Percentiles rank a stretch among this genome's conserved stretches.
Evolutionary conservation across 1,139 yeast genomes (phyloP).

Genomic region (Hyphopichia burtonii): DNA sequence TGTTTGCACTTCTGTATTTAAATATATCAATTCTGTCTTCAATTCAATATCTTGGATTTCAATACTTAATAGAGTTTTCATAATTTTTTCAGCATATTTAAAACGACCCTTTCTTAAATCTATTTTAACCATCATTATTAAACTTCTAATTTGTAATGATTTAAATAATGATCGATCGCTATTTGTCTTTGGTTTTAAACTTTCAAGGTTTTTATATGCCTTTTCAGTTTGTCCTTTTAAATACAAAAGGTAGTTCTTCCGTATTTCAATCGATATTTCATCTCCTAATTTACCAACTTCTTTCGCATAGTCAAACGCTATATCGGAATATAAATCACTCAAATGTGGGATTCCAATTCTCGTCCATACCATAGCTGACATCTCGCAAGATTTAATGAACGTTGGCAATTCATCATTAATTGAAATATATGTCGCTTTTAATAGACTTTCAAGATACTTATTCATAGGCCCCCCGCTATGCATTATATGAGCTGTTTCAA

Average conservation of each 20-base stretch:
- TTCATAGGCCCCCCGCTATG: constrained; percentile 49
- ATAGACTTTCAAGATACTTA: constrained; percentile 49
- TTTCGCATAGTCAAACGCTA: constrained; percentile 36
- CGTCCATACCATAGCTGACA: constrained; percentile 51
- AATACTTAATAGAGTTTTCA: constrained; percentile 18
- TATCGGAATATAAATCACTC: constrained; percentile 44
- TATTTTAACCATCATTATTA: constrained; percentile 34
- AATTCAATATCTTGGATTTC: constrained; percentile 34
- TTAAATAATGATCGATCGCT: constrained; percentile 34
- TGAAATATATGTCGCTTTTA: constrained; percentile 55
- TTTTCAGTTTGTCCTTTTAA: constrained; percentile 38
- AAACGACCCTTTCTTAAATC: constrained; percentile 38
- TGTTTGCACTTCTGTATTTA: constrained; percentile 31
- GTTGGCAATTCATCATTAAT: constrained; percentile 36
- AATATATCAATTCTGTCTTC: constrained; percentile 23
- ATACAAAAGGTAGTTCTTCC: constrained; percentile 35
- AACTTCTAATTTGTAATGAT: constrained; percentile 35
- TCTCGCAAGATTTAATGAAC: constrained; percentile 47
- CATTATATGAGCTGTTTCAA: constrained; percentile 55
- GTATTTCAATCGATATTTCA: constrained; percentile 33
- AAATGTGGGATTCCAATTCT: constrained; percentile 48
- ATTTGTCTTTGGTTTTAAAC: constrained; percentile 19
- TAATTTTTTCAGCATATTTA: constrained; percentile 23
- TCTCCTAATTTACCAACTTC: constrained; percentile 35
- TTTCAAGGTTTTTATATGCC: constrained; percentile 30